Base-by-base conservation (phyloP, 768 basidiomycete species). In the Mycena epipterygia region DNA sequence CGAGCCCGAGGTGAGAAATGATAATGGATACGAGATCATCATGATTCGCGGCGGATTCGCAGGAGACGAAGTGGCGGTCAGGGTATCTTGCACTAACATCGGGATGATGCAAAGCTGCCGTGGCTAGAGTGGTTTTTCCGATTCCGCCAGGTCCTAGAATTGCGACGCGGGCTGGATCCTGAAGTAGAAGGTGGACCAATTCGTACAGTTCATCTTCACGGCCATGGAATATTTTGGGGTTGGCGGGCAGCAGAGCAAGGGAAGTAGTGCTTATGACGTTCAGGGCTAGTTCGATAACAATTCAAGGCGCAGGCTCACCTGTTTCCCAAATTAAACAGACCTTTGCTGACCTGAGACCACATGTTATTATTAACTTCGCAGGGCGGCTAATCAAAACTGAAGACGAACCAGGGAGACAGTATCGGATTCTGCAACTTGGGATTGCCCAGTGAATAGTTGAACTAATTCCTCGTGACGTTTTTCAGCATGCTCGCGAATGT, bases 81-180 rank as follows among this genome's bases (percentile, higher is more conserved):
- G 53, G 17, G 30, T 62, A 71, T 56, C 33, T 66, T 30, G 59
- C 30, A 42, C 33, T 29, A 27, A 71, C 37, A 9, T 62, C 64
- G 25, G 51, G 41, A 57, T 71, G 64, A 33, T 71, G 70, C 13
- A 71, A 59, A 4, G 59, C 59, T n/a, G 70, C 58, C 11, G 30
- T 32, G 5, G 49, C 62, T 14, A 71, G 59, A 37, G 30, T 61
- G n/a, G 64, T 71, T 35, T 70, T 71, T 33, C 70, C 70, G 14
- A 66, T 71, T 37, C 68, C 62, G 11, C 68, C 68, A 11, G 68
- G 55, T n/a, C 68, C 68, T 14, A 69, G 46, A 52, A 70, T 64
- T 0, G 56, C 62, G n/a, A 23, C 48, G n/a, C 62, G 13, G 2
- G 56, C 37, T 23, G 69, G 41, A 49, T 55, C 58, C n/a, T 65